A percentile compares a stretch with the other conserved stretches of the same genome.
Conservation (phyloP, 2,329 filamentous ascomycete genomes). For the Didymella segeticola region DNA sequence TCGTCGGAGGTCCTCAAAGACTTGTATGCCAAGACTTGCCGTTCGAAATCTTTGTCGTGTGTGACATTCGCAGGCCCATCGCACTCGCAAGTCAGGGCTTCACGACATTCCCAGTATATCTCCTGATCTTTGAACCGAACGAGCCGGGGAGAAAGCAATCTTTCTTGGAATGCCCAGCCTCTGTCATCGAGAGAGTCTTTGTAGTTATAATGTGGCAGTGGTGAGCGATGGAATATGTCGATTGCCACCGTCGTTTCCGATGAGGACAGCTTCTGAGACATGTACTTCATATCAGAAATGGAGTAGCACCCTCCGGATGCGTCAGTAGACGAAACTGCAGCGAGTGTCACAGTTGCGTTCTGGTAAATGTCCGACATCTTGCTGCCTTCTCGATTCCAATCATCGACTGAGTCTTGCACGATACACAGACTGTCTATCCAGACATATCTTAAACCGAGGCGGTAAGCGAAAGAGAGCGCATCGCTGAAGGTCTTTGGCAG, state of each 20-base stretch:
- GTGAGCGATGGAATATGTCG: not conserved
- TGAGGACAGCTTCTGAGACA: too few relatives aligned
- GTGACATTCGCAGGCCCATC: not conserved
- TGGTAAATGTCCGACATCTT: slow-evolving; percentile 8
- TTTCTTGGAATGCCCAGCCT: not conserved
- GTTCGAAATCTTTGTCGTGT: not conserved
- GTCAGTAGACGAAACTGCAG: not conserved
- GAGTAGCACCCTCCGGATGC: not conserved
- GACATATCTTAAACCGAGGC: slow-evolving; percentile 17
- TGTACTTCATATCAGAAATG: too few relatives aligned
- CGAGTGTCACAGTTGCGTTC: not conserved
- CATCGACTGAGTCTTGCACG: slow-evolving; percentile 14
- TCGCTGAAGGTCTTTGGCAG: slow-evolving; percentile 20
- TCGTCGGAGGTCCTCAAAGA: not conserved
- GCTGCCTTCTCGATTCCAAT: slow-evolving; percentile 21
- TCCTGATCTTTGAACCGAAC: not conserved
- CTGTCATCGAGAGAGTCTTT: not conserved
- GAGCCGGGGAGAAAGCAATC: not conserved
- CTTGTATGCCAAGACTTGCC: not conserved
- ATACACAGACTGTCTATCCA: slow-evolving; percentile 30
- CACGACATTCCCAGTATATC: not conserved
- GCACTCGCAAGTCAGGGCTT: too few relatives aligned
- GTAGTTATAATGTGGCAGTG: not conserved
- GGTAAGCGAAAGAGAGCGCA: slow-evolving; percentile 14
- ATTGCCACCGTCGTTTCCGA: too few relatives aligned